Evolutionary conservation across 768 basidiomycete genomes (phyloP), one percentile per base, ranked within the genome.

Genomic region (Termitomyces sp.): DNA sequence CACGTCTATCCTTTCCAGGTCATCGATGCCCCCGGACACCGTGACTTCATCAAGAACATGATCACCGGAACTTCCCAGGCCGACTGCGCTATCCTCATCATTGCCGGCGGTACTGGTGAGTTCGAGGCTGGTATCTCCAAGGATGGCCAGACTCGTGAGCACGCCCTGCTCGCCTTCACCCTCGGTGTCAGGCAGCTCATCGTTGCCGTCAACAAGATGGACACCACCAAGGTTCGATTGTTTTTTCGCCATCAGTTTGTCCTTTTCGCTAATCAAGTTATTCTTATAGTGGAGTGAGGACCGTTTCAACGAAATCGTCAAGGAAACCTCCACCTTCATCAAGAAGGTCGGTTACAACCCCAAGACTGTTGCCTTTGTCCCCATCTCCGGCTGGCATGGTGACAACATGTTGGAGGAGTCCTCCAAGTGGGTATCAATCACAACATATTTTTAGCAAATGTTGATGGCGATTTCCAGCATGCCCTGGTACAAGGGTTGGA

Each of bases 11-110:
- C 54, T 65, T 11, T 58, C 14, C 14, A 92, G 93, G 94, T 99
- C 79, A 98, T 98, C 68, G 97, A 98, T 73, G 97, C 97, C 74
- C 97, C 97, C 49, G 96, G 96, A 72, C 95, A 97, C 77, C 94
- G 97, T 87, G 97, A 99, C 73, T 99, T 99, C 81, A 99, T 99
- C 86, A 99, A 99, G 83, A 99, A 97, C 92, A 97, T 95, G 95
- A 99, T 99, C 76, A 99, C 97, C 62, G 97, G 97, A 85, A 99
- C 97, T 69, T 99, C 97, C 70, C 97, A 99, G 87, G 95, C 96
- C 73, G 96, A 99, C 75, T 98, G 96, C 72, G 97, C 95, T 70
- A 87, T 99, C 76, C 94, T 99, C 77, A 98, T 99, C 84, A 99
- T 99, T 67, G 97, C 96, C 64, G 90, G 83, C 76, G 97, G 97